phyloP scores from a whole-genome alignment of 257 asterid genomes.

The Nicotiana paniculata region DNA sequence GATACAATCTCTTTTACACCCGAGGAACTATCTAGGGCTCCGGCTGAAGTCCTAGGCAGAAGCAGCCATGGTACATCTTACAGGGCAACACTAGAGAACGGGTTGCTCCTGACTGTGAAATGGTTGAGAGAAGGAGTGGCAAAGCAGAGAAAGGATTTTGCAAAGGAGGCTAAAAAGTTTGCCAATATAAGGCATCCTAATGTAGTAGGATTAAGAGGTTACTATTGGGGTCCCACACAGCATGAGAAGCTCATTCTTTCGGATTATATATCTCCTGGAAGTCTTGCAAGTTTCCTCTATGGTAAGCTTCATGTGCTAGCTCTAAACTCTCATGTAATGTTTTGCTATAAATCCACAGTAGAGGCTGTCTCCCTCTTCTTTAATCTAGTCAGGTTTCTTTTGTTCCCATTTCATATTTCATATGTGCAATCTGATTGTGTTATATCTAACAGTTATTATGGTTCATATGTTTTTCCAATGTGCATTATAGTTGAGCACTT shows the following conservation, averaged over 20 bases:
- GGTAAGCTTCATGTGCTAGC: constrained; percentile 36
- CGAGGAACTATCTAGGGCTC: constrained; percentile 87
- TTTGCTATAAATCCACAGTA: neutral
- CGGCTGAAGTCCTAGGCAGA: constrained; percentile 95
- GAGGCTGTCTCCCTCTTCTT: neutral
- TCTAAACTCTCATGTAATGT: neutral
- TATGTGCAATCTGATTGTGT: neutral
- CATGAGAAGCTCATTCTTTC: constrained; percentile 98
- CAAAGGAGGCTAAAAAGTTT: constrained; percentile 96
- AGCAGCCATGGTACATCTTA: constrained; percentile 98
- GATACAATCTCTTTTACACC: constrained; percentile 84
- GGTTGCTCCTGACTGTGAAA: constrained; percentile 84
- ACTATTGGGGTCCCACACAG: constrained; percentile 99
- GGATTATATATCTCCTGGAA: constrained; percentile 93
- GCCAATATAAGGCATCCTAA: constrained; percentile 92
- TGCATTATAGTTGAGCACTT: neutral
- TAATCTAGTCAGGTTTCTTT: neutral
- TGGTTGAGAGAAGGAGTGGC: constrained; percentile 99
- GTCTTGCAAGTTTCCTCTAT: constrained; percentile 84
- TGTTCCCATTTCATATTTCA: neutral
- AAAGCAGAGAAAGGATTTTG: constrained; percentile 88
- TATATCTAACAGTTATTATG: neutral
- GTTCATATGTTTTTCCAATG: neutral
- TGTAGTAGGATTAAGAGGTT: constrained; percentile 94
- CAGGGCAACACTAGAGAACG: constrained; percentile 77